Percentiles rank a stretch among this genome's conserved stretches.
Evolutionary conservation across 805 yeast genomes (phyloP).

Genomic region (Metschnikowia santaceciliae): DNA sequence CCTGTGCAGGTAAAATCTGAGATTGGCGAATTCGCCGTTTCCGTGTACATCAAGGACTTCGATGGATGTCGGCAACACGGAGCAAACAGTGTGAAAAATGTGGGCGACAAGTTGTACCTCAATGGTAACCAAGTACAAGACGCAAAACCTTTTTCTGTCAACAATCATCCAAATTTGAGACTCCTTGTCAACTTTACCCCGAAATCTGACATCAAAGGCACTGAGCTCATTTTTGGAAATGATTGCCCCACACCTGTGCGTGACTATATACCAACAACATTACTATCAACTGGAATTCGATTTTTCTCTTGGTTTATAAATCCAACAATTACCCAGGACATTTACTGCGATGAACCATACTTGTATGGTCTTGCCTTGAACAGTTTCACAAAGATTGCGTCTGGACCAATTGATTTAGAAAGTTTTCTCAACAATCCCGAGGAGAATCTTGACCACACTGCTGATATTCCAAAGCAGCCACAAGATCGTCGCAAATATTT

Average conservation of each 20-base stretch:
- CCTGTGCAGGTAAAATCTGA: conserved; percentile 36
- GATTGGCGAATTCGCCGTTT: conserved; percentile 35
- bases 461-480: conserved; percentile 19
- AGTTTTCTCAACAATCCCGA: conserved; percentile 3
- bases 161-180: conserved; percentile 26
- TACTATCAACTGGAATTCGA: conserved; percentile 46
- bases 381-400: conserved; percentile 48
- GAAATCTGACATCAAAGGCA: conserved; percentile 41
- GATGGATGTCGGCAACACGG: conserved; percentile 40
- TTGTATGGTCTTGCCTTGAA: conserved; percentile 59
- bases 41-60: conserved; percentile 45
- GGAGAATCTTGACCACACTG: conserved; percentile 34
- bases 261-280: conserved; percentile 52
- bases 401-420: conserved; percentile 11
- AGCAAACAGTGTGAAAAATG: conserved; percentile 29
- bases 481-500: conserved; percentile 41
- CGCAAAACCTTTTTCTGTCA: not conserved
- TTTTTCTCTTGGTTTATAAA: conserved; percentile 57
- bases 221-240: conserved; percentile 62
- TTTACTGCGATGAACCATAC: conserved; percentile 57
- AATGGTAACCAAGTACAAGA: conserved; percentile 16
- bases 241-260: conserved; percentile 59
- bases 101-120: conserved; percentile 25
- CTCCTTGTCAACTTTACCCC: conserved; percentile 42
- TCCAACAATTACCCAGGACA: conserved; percentile 62